Percentiles rank a stretch among this genome's conserved stretches.
These are phyloP conservation scores for Pythium grandisporangium DNA, from an alignment of 352 stramenopile genomes.

Conservation along the genomic window DNA sequence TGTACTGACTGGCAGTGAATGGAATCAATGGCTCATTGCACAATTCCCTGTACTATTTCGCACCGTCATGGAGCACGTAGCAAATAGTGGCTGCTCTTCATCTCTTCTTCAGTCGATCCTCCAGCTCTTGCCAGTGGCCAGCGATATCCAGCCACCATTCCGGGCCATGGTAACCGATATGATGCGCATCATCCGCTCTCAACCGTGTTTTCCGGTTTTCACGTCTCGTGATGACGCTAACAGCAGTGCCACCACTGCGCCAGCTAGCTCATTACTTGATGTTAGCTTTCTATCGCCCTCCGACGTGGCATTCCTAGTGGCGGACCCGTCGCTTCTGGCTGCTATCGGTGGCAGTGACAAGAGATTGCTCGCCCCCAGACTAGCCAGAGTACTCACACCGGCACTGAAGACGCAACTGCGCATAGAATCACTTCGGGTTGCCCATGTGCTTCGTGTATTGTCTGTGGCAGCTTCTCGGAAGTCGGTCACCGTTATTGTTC, in stretches of 20 bases:
- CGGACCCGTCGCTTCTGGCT: no score
- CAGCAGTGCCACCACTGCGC: no score
- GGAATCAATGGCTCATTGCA: constrained; percentile 84
- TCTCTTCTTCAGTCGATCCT: constrained; percentile 11
- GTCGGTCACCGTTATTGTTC: constrained; percentile 26
- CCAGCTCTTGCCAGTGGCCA: constrained; percentile 50
- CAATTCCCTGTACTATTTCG: constrained; percentile 50
- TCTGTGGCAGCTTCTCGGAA: constrained; percentile 15
- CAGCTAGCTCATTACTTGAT: no score
- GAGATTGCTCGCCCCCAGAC: constrained; percentile 27
- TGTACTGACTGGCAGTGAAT: constrained; percentile 74
- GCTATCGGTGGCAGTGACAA: no score
- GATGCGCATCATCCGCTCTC: constrained; percentile 40
- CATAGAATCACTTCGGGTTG: constrained; percentile 52
- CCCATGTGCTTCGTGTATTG: constrained; percentile 53
- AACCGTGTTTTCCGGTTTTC: constrained; percentile 33
- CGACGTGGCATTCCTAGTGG: constrained; percentile 4
- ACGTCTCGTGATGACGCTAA: no score
- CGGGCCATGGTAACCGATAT: constrained; percentile 41
- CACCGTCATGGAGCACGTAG: constrained; percentile 4
- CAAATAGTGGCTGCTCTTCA: constrained; percentile 1
- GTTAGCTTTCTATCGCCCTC: no score
- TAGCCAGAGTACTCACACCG: constrained; percentile 25
- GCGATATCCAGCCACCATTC: constrained; percentile 68
- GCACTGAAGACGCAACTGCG: constrained; percentile 49